Evolutionary conservation across 1,139 yeast genomes (phyloP), one percentile per base, ranked within the genome.

Genomic region (Blastobotrys aristatus): DNA sequence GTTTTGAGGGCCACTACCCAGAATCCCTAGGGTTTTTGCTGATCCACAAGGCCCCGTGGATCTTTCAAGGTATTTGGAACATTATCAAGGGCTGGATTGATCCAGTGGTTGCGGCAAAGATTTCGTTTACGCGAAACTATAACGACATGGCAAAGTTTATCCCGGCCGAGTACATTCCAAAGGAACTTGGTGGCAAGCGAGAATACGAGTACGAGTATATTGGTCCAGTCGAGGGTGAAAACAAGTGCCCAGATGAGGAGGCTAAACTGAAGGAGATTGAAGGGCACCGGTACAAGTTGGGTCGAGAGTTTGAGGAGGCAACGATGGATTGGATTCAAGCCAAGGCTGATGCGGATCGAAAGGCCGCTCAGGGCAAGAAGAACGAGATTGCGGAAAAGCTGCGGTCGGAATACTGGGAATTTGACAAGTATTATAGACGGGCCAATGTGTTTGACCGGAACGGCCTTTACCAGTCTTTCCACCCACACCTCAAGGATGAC

Each of bases 31-130:
- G 94, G 16, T 76, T 76, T 47, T 67, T 88, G 46, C 72, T 85
- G 59, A 80, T 88, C 53, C 95, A 88, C 68, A 84, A 84, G 57
- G 95, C 96, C 0, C 96, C 96, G 5, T 85, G 95, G 94, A 75
- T 88, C 40, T 88, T 88, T 70, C 77, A 82, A 52, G 86, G 94
- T 29, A 83, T 87, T 54, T 88, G 96, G 96, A 81, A 80, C 53
- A 75, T 87, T 56, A 80, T 88, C 59, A 86, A 83, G 64, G 81
- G 79, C 55, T 87, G 95, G 95, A 70, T 88, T 50, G 95, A 88
- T 61, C 96, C 96, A 1, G 90, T 82, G 8, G 94, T 88, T 40
- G 95, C 94, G 0, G 73, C 86, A 26, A 88, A 86, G 66, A 82
- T 88, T 56, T 73, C 76, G 22, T 88, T 88, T 67, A 85, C 95